Conservation (phyloP, 148 eudicot species). For the Vaccinium macrocarpon region DNA sequence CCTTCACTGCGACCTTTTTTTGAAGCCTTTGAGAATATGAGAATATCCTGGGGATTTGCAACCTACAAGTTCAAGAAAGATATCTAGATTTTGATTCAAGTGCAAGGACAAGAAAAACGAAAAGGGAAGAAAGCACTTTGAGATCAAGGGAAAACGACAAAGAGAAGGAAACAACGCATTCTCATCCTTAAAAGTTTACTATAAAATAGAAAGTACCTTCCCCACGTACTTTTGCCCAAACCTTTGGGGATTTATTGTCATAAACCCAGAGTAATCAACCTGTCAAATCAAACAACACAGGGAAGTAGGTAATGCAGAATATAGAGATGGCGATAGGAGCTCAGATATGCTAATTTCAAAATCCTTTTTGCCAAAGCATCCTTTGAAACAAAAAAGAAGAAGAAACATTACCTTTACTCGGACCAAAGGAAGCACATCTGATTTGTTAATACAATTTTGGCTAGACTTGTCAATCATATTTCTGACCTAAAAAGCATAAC, state of each 20-base stretch:
- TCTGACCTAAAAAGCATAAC: conserved; percentile 56
- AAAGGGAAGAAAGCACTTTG: neutral
- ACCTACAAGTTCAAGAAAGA: conserved; percentile 48
- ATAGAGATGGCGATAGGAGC: neutral
- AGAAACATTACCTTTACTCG: conserved; percentile 66
- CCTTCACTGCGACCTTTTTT: conserved; percentile 59
- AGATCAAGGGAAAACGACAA: neutral
- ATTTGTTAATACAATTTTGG: conserved; percentile 40
- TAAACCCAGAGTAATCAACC: conserved; percentile 98
- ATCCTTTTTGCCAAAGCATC: conserved; percentile 2
- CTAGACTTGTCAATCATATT: conserved; percentile 73
- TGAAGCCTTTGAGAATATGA: conserved; percentile 90
- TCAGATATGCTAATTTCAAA: neutral
- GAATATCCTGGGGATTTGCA: conserved; percentile 98
- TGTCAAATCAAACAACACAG: conserved; percentile 30
- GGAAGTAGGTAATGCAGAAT: neutral
- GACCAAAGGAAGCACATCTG: conserved; percentile 82
- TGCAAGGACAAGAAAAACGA: neutral
- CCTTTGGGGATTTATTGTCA: conserved; percentile 98
- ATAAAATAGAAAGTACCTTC: conserved; percentile 48
- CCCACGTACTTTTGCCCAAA: conserved; percentile 99
- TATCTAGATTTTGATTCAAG: conserved; percentile 7
- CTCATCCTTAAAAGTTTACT: neutral
- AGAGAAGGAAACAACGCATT: neutral
- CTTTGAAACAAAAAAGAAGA: neutral